A percentile compares a stretch with the other conserved stretches of the same genome.
phyloP scores from a whole-genome alignment of 108 stramenopile genomes.

The Pseudonitzschia multistriata region DNA sequence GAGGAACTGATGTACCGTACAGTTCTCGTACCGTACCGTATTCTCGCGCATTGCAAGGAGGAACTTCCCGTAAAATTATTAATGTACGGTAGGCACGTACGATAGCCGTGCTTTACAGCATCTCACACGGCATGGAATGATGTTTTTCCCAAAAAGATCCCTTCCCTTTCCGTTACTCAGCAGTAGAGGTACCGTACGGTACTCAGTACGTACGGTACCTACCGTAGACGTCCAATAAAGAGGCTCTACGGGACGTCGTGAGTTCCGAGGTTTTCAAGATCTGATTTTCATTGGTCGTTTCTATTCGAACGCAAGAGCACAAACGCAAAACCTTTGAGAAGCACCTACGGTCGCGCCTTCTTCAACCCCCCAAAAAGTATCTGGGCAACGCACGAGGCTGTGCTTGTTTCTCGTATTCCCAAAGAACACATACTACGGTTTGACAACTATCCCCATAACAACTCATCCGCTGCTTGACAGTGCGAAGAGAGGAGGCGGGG shows the following conservation, averaged over 20 bases:
- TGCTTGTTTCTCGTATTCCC: neutral
- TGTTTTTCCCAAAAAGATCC: neutral
- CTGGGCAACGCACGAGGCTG: too few species aligned
- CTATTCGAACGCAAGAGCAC: neutral
- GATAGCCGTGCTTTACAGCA: too few species aligned
- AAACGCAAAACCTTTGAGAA: neutral
- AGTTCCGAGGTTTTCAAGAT: neutral
- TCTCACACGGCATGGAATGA: neutral
- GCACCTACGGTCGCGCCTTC: neutral
- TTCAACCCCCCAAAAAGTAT: neutral
- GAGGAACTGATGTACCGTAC: too few species aligned
- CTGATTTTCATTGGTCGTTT: neutral
- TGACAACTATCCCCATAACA: neutral
- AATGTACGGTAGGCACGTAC: too few species aligned
- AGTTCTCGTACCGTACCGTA: too few species aligned
- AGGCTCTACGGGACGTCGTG: neutral
- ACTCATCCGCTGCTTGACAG: neutral
- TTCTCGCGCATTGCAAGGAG: too few species aligned
- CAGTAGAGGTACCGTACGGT: too few species aligned
- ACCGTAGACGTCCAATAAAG: too few species aligned
- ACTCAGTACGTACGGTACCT: too few species aligned
- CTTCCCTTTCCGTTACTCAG: too few species aligned
- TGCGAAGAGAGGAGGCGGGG: neutral
- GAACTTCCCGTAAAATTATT: too few species aligned
- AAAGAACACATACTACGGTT: neutral